phyloP scores from a whole-genome alignment of 2,329 filamentous ascomycete genomes.

The Parascedosporium putredinis region DNA sequence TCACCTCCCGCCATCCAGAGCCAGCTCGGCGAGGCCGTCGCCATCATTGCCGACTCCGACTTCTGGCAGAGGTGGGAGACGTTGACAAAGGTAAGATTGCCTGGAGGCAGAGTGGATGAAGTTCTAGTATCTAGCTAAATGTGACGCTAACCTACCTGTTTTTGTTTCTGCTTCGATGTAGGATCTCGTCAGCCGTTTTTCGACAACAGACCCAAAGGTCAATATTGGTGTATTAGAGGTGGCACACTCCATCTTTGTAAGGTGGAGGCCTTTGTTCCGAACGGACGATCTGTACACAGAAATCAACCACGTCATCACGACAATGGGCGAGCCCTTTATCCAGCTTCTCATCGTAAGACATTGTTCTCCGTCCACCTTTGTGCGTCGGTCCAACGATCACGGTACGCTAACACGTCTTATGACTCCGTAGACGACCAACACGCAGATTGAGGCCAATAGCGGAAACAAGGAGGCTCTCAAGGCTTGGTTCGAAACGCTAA shows the following conservation, averaged over 20 bases:
- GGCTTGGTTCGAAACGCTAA: constrained; percentile 74
- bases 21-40: constrained; percentile 92
- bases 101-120: too few species aligned
- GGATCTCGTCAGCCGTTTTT: constrained; percentile 83
- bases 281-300: constrained; percentile 89
- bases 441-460: constrained; percentile 62
- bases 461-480: constrained; percentile 65
- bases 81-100: constrained; percentile 66
- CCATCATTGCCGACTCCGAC: constrained; percentile 93
- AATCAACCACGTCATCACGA: constrained; percentile 87
- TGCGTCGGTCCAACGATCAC: neutral
- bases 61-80: constrained; percentile 96
- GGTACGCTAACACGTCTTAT: neutral
- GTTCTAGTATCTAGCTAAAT: too few species aligned
- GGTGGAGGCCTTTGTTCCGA: constrained; percentile 89
- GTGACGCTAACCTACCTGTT: too few species aligned
- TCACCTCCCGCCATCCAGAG: constrained; percentile 80
- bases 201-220: constrained; percentile 66
- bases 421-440: constrained; percentile 48
- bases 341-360: constrained; percentile 59
- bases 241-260: constrained; percentile 93
- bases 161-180: too few species aligned
- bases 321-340: constrained; percentile 77
- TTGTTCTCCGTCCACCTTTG: neutral
- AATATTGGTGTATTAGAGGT: constrained; percentile 95